Base-by-base conservation (phyloP, 2,329 filamentous ascomycete genomes). In the Cladosporium sp. region DNA sequence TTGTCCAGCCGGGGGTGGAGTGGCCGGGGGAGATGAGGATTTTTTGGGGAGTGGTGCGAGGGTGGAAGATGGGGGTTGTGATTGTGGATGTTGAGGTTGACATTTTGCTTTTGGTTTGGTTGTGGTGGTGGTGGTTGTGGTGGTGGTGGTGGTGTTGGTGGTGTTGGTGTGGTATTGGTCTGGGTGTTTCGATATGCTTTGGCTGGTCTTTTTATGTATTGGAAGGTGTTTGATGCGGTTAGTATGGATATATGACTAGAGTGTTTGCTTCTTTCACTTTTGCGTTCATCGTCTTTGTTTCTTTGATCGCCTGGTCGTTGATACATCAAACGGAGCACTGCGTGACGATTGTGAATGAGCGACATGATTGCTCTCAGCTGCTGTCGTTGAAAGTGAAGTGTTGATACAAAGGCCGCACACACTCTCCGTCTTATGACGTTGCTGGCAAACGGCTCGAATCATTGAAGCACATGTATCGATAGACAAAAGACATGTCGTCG, bases 11-110 rank as follows among this genome's bases (percentile, higher is more conserved):
- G 12, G 57, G 57, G 24, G 21, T 59, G 36, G n/a, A 5, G 57
- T 59, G 57, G 36, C 57, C 57, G 12, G 57, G 57, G 7, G 57
- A 59, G 21, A 59, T n/a, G 21, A 59, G 24, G 57, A 47, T 47
- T 15, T 15, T n/a, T 47, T 59, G 57, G 11, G 41, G 41, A 6
- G 57, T 44, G 30, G 12, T 58, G 4, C 30, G 32, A n/a, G 57
- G 57, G 34, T 30, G 34, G 57, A 44, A 47, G 57, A 59, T 41
- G 2, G 38, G 57, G 8, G 36, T 24, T 21, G 24, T 41, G 21
- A 47, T 38, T 18, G n/a, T 55, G 8, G 32, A 24, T 15, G 41
- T 12, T 47, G 41, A 34, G 21, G 41, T 12, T 47, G 41, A 34
- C 32, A 26, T 41, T 28, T 8, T 58, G n/a, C 12, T 21, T 36